A percentile compares a stretch with the other conserved stretches of the same genome.
Conservation (phyloP, 2,329 filamentous ascomycete genomes). For the Diaporthe batatas region DNA sequence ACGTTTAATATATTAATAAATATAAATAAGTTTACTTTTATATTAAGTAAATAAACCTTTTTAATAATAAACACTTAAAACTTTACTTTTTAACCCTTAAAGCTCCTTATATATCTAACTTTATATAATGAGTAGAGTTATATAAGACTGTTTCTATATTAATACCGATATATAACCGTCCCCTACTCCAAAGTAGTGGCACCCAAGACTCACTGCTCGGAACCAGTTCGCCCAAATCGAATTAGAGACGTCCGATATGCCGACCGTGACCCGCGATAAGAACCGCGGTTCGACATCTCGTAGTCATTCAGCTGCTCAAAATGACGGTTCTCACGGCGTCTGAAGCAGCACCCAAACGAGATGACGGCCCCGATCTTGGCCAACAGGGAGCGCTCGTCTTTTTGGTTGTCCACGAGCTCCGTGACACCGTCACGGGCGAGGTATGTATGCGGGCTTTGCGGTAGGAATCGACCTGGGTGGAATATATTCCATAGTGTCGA, state of each 20-base stretch:
- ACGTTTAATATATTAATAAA: no score
- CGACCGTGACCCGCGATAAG: not conserved
- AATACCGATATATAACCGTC: no score
- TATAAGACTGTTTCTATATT: no score
- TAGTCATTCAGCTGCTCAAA: slow-evolving; percentile 12
- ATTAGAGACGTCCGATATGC: not conserved
- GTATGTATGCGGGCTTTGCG: slow-evolving; percentile 62
- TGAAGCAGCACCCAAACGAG: slow-evolving; percentile 9
- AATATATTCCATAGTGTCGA: slow-evolving; percentile 62
- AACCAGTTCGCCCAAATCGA: no score
- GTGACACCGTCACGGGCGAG: slow-evolving; percentile 60
- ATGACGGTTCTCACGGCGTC: not conserved
- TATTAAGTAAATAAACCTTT: no score
- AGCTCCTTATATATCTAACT: no score
- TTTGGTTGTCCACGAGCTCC: slow-evolving; percentile 62
- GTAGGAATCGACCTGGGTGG: slow-evolving; percentile 66
- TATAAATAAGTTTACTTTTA: no score
- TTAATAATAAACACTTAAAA: no score
- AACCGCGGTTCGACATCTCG: not conserved
- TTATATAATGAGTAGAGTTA: no score
- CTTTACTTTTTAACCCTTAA: no score
- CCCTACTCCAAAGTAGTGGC: no score
- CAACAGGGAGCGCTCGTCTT: slow-evolving; percentile 60
- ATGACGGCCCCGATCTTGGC: slow-evolving; percentile 50
- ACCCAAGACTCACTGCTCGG: no score